Percentiles rank a stretch among this genome's conserved stretches.
Conservation (phyloP, 176 grass and related monocot genomes). For the Avena eriantha region DNA sequence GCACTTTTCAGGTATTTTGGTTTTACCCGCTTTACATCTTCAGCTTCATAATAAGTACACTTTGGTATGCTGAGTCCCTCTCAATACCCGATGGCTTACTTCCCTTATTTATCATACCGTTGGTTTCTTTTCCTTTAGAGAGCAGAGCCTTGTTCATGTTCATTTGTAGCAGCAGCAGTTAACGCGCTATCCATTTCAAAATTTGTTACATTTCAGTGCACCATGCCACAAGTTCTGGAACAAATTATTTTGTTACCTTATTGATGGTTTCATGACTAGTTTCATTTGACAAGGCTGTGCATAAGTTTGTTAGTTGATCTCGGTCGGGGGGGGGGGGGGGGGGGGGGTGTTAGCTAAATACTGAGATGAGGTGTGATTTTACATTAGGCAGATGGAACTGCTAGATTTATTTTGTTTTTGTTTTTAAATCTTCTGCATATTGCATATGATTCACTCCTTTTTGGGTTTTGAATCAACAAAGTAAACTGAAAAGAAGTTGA, state of each 20-base stretch:
- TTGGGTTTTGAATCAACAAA: neutral
- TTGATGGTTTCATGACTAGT: neutral
- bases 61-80: conserved; percentile 69
- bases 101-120: conserved; percentile 2
- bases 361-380: neutral
- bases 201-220: conserved; percentile 16
- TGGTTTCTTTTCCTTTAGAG: conserved; percentile 20
- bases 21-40: conserved; percentile 97
- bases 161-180: neutral
- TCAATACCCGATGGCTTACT: conserved; percentile 27
- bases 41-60: conserved; percentile 83
- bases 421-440: neutral
- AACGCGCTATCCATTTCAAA: neutral
- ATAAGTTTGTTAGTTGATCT: conserved; percentile 8
- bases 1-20: conserved; percentile 79
- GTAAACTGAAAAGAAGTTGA: conserved; percentile 21
- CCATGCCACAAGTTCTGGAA: conserved; percentile 12
- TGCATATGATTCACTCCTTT: neutral
- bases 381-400: conserved; percentile 1
- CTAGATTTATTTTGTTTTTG: conserved; percentile 3
- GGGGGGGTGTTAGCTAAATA: conserved; percentile 35
- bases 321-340: neutral
- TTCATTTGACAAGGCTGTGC: conserved; percentile 12
- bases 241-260: neutral
- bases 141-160: conserved; percentile 21